phyloP scores from a whole-genome alignment of 2,329 filamentous ascomycete species.

The Microascus cirrosus region DNA sequence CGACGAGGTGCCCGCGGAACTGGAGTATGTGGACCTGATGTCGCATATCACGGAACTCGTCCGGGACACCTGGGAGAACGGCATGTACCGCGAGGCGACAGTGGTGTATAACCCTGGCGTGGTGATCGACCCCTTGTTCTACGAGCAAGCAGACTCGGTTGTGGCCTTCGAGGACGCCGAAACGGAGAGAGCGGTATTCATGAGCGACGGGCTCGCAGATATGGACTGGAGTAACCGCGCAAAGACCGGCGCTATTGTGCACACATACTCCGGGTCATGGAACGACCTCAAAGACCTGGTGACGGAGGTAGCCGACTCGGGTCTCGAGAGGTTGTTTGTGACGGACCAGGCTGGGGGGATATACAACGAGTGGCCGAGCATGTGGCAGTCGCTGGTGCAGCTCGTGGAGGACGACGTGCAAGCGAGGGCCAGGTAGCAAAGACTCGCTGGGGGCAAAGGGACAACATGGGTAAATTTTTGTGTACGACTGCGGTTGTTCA shows the following conservation, averaged over 20 bases:
- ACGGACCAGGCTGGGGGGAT: conserved; percentile 10
- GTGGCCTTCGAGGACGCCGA: conserved; percentile 27
- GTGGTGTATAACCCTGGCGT: conserved; percentile 33
- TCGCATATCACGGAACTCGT: conserved; percentile 14
- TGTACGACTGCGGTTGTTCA: too few species aligned
- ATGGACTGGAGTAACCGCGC: not conserved
- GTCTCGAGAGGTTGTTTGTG: conserved; percentile 9
- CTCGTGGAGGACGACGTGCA: not conserved
- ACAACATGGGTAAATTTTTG: too few species aligned
- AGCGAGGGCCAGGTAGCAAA: too few species aligned
- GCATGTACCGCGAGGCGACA: conserved; percentile 5
- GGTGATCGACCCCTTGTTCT: conserved; percentile 25
- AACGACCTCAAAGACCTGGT: conserved; percentile 2
- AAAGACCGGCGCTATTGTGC: conserved; percentile 8
- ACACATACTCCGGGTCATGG: conserved; percentile 5
- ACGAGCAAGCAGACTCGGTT: conserved; percentile 27
- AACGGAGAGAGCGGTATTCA: conserved; percentile 6
- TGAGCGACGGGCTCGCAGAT: not conserved
- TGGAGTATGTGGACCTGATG: conserved; percentile 11
- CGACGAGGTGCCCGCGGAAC: conserved; percentile 28
- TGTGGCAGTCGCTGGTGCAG: conserved; percentile 7
- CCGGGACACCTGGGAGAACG: conserved; percentile 7
- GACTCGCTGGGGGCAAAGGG: too few species aligned
- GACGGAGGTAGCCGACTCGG: not conserved
- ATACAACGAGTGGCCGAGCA: conserved; percentile 10